Evolutionary conservation across 345 rosid species (phyloP), one percentile per base, ranked within the genome.

Genomic region (Rhodomyrtus tomentosa): DNA sequence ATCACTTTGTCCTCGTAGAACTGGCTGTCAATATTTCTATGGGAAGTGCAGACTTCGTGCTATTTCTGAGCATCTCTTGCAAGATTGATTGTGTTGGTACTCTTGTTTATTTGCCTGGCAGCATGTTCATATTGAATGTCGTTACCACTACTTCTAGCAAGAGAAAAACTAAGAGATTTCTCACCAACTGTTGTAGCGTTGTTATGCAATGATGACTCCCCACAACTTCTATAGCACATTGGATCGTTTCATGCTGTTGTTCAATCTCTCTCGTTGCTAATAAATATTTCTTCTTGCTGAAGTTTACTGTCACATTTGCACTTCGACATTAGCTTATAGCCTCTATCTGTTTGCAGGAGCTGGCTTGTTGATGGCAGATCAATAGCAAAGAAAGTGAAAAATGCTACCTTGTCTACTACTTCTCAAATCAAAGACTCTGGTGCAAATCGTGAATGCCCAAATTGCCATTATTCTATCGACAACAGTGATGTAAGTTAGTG

Each of bases 321-420:
- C 45, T 68, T 36, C 0, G 7, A 38, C 79, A 68, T 50, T 45
- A 72, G 38, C 83, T 87, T 72, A 49, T 58, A 10, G 27, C 48
- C 10, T 85, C 81, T 68, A 27, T 27, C 81, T 58, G 82, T 73
- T 11, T 87, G 89, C 92, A 97, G 99, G 93, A 89, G 90, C 86
- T 97, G 98, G 99, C 88, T 95, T 88, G 85, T 97, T n/a, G 92
- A 93, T 86, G 87, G 96, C 55, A 91, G 87, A 88, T 90, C 95
- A 51, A 86, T 97, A 52, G 99, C 99, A 24, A 88, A 87, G 81
- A 95, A 95, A 89, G 96, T 97, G 81, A 95, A 88, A 85, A 91
- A 89, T 90, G 92, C 96, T 1, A 83, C 91, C 55, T 76, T 73
- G 55, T 90, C 95, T 80, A 86, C 93, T 84, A 85, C 92, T 86